Conservation (phyloP, 805 yeast species). For the Saccharomycopsis sp. region DNA sequence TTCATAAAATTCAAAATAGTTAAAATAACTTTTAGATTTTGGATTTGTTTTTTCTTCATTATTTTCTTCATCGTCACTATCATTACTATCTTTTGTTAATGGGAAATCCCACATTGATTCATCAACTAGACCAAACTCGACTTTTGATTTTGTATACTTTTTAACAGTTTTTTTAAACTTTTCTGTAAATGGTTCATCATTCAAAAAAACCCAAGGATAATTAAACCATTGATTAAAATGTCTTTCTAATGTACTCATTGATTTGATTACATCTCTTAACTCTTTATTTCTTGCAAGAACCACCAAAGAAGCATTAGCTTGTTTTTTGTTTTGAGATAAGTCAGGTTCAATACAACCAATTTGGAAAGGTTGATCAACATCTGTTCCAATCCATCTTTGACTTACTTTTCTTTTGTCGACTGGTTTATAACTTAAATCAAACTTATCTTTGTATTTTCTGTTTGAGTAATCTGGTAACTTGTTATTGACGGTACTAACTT, state of each 20-base stretch:
- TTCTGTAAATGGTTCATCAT: conserved; percentile 63
- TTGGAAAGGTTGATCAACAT: conserved; percentile 17
- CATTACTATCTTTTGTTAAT: conserved; percentile 20
- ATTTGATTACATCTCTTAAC: conserved; percentile 59
- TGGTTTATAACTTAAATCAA: conserved; percentile 10
- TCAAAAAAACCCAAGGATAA: conserved; percentile 87
- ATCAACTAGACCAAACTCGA: conserved; percentile 63
- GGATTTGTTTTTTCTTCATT: conserved; percentile 17
- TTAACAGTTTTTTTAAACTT: conserved; percentile 48
- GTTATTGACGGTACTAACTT: background rate
- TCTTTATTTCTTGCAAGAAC: conserved; percentile 78
- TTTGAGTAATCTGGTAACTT: conserved; percentile 2
- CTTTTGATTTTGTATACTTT: conserved; percentile 45
- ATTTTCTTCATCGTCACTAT: conserved; percentile 30
- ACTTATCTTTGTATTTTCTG: conserved; percentile 13
- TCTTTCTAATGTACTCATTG: conserved; percentile 67
- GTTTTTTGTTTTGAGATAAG: conserved; percentile 18
- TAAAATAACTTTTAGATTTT: conserved; percentile 13
- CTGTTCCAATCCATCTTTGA: conserved; percentile 14
- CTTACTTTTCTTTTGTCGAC: conserved; percentile 11
- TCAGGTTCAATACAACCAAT: conserved; percentile 18
- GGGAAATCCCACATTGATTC: conserved; percentile 64
- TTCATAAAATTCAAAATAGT: conserved; percentile 33
- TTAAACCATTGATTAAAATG: conserved; percentile 91
- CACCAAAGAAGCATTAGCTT: conserved; percentile 79